Evolutionary conservation across 495 filamentous ascomycete species (phyloP).

Genomic region (Parathielavia appendiculata): DNA sequence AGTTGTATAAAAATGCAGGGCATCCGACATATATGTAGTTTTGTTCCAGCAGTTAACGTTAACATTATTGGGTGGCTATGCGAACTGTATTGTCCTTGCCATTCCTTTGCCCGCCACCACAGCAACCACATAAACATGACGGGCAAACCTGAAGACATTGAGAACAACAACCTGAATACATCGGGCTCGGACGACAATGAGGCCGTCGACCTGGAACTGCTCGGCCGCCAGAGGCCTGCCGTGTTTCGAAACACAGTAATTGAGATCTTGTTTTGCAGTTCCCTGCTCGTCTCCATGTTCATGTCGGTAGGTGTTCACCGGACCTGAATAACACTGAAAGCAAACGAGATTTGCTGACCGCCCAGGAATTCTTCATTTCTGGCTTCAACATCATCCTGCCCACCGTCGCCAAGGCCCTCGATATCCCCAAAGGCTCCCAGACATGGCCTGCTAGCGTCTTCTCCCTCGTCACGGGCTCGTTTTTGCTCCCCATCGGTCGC

Average conservation of each 20-base stretch:
- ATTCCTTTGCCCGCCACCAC: background rate
- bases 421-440: conserved; percentile 57
- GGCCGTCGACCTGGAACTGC: conserved; percentile 50
- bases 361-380: conserved; percentile 72
- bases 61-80: too few relatives aligned
- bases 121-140: background rate
- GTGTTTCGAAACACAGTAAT: conserved; percentile 55
- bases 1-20: too few relatives aligned
- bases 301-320: conserved; percentile 51
- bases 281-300: conserved; percentile 67
- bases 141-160: background rate
- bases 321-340: background rate
- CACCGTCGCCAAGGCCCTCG: conserved; percentile 54
- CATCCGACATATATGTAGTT: too few relatives aligned
- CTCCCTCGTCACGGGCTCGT: conserved; percentile 65
- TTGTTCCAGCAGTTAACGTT: too few relatives aligned
- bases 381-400: conserved; percentile 83
- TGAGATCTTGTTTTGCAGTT: conserved; percentile 67
- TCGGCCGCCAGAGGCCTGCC: conserved; percentile 67
- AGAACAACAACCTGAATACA: background rate
- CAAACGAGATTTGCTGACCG: background rate
- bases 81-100: background rate
- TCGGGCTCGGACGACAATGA: background rate
- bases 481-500: conserved; percentile 72
- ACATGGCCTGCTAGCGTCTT: conserved; percentile 82